phyloP scores from a whole-genome alignment of 495 filamentous ascomycete species.

The Pseudomonodictys pantanalensis region DNA sequence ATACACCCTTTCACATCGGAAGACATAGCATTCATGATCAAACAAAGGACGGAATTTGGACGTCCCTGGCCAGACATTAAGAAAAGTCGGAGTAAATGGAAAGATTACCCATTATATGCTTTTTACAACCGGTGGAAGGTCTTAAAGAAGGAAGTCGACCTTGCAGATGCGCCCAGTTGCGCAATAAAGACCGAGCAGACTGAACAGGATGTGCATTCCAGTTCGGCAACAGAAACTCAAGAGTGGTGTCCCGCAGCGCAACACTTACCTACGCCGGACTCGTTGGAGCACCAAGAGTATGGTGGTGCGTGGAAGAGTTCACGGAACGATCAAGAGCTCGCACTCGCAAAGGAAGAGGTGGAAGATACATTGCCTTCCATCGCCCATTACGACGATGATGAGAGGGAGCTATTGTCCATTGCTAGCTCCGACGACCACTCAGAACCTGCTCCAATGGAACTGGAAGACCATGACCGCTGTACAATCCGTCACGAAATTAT shows the following conservation, averaged over 20 bases:
- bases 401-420: neutral
- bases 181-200: neutral
- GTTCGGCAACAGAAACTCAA: no score
- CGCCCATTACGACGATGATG: neutral
- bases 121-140: constrained; percentile 2
- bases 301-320: neutral
- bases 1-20: constrained; percentile 3
- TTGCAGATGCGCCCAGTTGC: neutral
- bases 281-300: no score
- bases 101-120: neutral
- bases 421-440: neutral
- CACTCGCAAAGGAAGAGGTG: neutral
- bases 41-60: neutral
- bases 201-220: neutral
- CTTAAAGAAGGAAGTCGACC: neutral
- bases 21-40: constrained; percentile 7
- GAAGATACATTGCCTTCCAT: neutral
- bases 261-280: no score
- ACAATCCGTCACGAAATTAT: neutral
- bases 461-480: no score
- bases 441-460: neutral
- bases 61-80: constrained; percentile 2
- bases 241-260: no score
- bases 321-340: neutral
- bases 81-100: neutral